phyloP scores from a whole-genome alignment of 2,329 filamentous ascomycete species.

The Fusarium citri region DNA sequence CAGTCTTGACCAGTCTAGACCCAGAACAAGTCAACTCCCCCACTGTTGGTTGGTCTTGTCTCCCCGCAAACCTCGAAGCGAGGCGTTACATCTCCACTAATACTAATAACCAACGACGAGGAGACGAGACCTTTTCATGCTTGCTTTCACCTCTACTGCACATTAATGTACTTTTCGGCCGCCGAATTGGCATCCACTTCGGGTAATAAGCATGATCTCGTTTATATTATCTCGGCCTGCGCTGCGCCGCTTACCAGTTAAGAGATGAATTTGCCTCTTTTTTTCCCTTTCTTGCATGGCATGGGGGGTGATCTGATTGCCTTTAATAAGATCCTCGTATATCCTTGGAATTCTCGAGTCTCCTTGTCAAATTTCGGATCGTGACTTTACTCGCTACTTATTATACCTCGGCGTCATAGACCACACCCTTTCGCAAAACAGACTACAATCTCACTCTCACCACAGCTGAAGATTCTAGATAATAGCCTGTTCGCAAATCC shows the following conservation, averaged over 20 bases:
- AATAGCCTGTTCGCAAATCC: neutral
- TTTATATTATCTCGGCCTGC: slow-evolving; percentile 5
- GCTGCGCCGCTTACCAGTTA: neutral
- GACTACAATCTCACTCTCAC: neutral
- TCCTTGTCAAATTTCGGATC: neutral
- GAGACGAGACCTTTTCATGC: neutral
- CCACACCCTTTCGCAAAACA: neutral
- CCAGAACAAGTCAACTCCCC: neutral
- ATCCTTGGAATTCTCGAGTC: neutral
- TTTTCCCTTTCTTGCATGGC: neutral
- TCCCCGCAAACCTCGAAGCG: slow-evolving; percentile 39
- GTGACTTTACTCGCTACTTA: neutral
- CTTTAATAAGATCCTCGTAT: slow-evolving; percentile 1
- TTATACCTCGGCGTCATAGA: slow-evolving; percentile 32
- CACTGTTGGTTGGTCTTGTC: neutral
- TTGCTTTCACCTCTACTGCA: neutral
- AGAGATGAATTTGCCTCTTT: slow-evolving; percentile 11
- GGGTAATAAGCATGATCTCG: slow-evolving; percentile 28
- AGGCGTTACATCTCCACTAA: slow-evolving; percentile 10
- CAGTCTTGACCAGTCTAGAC: neutral
- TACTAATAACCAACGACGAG: slow-evolving; percentile 15
- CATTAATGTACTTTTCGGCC: neutral
- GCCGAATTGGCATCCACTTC: slow-evolving; percentile 22
- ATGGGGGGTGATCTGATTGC: neutral
- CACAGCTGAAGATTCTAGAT: neutral